These are phyloP conservation scores for Plasmodium inui DNA, from an alignment of 169 alveolate genomes.

Conservation along the genomic window DNA sequence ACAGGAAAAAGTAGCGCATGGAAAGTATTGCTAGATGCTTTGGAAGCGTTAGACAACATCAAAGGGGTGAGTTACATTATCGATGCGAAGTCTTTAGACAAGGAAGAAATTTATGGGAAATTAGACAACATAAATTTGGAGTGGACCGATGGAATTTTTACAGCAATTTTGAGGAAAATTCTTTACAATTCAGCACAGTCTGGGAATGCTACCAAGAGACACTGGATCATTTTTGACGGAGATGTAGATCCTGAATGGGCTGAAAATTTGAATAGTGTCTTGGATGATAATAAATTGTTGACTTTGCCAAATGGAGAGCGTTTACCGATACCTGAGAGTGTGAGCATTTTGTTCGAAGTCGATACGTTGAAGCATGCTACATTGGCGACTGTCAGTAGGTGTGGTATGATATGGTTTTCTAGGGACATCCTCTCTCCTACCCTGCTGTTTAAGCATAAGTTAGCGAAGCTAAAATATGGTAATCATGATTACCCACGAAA, in stretches of 20 bases:
- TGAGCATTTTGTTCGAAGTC: constrained; percentile 91
- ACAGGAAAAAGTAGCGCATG: constrained; percentile 94
- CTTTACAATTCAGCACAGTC: constrained; percentile 67
- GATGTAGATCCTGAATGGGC: constrained; percentile 99
- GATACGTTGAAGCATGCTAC: constrained; percentile 97
- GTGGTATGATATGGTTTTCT: constrained; percentile 99
- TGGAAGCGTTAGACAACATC: constrained; percentile 91
- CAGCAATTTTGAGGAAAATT: constrained; percentile 89
- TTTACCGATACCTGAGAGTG: constrained; percentile 91
- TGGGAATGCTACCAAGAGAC: constrained; percentile 85
- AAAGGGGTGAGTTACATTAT: constrained; percentile 94
- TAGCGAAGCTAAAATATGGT: constrained; percentile 89
- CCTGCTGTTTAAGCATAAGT: constrained; percentile 86
- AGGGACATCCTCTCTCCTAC: constrained; percentile 90
- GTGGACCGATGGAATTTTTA: constrained; percentile 99
- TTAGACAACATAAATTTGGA: constrained; percentile 95
- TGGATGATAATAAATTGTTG: constrained; percentile 98
- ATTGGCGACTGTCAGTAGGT: constrained; percentile 98
- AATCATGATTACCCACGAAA: constrained; percentile 83
- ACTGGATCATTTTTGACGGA: constrained; percentile 99
- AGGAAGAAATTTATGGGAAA: constrained; percentile 96
- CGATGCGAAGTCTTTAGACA: constrained; percentile 92
- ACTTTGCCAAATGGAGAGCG: constrained; percentile 98
- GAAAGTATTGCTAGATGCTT: constrained; percentile 92
- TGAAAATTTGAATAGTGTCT: constrained; percentile 97